These are phyloP conservation scores for Alectoria sarmentosa DNA, from an alignment of 495 filamentous ascomycete species.

Conservation along the genomic window DNA sequence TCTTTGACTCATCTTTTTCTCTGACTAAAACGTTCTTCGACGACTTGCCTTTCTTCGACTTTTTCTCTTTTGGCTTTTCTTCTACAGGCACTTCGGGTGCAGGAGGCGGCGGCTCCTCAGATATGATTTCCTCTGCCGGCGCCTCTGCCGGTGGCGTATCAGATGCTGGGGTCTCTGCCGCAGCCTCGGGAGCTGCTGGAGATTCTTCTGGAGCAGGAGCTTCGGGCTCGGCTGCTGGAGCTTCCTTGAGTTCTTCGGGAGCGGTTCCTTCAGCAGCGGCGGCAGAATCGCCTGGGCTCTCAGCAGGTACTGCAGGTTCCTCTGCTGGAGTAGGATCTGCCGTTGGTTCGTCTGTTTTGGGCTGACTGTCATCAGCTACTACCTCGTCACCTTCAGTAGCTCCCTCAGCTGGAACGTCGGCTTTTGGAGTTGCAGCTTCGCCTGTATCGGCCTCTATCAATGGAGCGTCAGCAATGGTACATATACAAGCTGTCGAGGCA, in stretches of 20 bases:
- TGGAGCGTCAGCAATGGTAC: background rate
- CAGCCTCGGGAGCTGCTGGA: constrained; percentile 20
- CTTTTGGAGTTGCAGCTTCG: background rate
- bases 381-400: constrained; percentile 25
- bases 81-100: constrained; percentile 8
- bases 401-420: constrained; percentile 5
- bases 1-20: constrained; percentile 7
- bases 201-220: constrained; percentile 8
- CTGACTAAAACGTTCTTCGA: constrained; percentile 11
- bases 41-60: constrained; percentile 15
- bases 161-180: constrained; percentile 3
- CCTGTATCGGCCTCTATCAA: background rate
- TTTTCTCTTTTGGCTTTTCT: constrained; percentile 19
- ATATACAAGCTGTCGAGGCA: background rate
- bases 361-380: constrained; percentile 3
- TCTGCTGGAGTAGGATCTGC: constrained; percentile 38
- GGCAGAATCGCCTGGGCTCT: constrained; percentile 31
- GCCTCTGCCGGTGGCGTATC: constrained; percentile 2
- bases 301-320: constrained; percentile 49
- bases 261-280: constrained; percentile 7
- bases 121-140: constrained; percentile 4
- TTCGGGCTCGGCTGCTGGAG: constrained; percentile 11
- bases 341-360: constrained; percentile 27
- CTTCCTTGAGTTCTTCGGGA: constrained; percentile 9
- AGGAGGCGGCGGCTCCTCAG: constrained; percentile 13